These are phyloP conservation scores for Amanita jacksonii DNA, from an alignment of 768 basidiomycete species.

Conservation along the genomic window DNA sequence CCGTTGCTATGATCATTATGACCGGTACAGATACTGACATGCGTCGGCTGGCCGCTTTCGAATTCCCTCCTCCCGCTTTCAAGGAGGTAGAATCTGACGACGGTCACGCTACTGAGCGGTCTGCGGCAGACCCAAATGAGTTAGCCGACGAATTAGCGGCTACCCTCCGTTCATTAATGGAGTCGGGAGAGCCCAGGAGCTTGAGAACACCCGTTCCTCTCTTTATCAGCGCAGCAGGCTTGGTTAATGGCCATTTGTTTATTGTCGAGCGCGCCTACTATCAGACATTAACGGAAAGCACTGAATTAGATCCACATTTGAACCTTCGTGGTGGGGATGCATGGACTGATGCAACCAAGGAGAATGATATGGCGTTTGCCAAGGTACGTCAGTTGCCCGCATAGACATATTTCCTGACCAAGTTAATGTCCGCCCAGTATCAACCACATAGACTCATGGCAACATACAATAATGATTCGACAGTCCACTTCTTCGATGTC, in stretches of 20 bases:
- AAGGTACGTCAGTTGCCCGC: constrained; percentile 32
- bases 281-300: constrained; percentile 25
- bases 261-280: constrained; percentile 39
- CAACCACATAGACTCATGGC: constrained; percentile 58
- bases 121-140: constrained; percentile 11
- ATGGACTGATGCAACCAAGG: constrained; percentile 41
- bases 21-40: constrained; percentile 38
- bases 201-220: constrained; percentile 28
- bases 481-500: constrained; percentile 64
- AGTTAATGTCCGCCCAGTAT: constrained; percentile 26
- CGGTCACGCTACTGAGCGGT: constrained; percentile 5
- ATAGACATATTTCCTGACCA: not conserved
- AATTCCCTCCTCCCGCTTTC: constrained; percentile 60
- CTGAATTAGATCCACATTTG: constrained; percentile 19
- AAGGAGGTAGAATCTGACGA: constrained; percentile 3
- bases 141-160: constrained; percentile 30
- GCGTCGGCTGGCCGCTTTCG: constrained; percentile 49
- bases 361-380: constrained; percentile 41
- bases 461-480: constrained; percentile 53
- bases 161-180: constrained; percentile 19
- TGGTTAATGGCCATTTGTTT: constrained; percentile 35
- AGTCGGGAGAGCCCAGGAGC: constrained; percentile 29
- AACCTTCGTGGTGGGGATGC: constrained; percentile 44
- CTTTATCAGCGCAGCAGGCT: constrained; percentile 25
- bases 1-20: constrained; percentile 55